Conservation (phyloP, 2,329 filamentous ascomycete species). For the Sphaerulina populicola region DNA sequence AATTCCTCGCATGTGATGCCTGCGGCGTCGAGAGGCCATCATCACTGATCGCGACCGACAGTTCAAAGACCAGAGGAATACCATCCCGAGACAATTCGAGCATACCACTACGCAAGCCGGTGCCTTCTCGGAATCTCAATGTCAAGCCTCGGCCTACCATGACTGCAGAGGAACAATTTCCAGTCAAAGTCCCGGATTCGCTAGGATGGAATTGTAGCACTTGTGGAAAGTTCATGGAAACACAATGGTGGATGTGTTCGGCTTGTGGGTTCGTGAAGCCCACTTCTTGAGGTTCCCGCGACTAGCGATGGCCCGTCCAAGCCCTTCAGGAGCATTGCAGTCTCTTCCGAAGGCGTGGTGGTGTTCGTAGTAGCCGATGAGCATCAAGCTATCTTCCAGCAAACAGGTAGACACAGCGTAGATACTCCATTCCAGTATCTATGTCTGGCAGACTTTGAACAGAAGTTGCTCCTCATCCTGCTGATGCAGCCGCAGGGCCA, state of each 20-base stretch:
- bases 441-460: neutral
- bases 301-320: neutral
- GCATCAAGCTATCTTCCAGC: neutral
- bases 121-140: slow-evolving; percentile 1
- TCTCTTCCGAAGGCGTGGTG: neutral
- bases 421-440: neutral
- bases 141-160: neutral
- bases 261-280: slow-evolving; percentile 53
- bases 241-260: slow-evolving; percentile 57
- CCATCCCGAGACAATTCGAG: neutral
- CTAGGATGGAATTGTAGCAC: slow-evolving; percentile 52
- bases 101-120: slow-evolving; percentile 18
- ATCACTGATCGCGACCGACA: slow-evolving; percentile 27
- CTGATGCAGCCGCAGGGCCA: neutral
- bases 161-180: slow-evolving; percentile 8
- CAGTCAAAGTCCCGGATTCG: slow-evolving; percentile 27
- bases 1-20: slow-evolving; percentile 53
- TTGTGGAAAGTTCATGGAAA: slow-evolving; percentile 57
- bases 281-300: slow-evolving; percentile 30
- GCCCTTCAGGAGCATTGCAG: neutral
- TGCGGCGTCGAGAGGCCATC: slow-evolving; percentile 50
- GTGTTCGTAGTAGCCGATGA: neutral
- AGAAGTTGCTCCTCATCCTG: neutral
- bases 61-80: neutral
- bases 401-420: neutral